Conservation (phyloP, 192 early-diverging fungal genomes). For the Backusella tuberculispora region DNA sequence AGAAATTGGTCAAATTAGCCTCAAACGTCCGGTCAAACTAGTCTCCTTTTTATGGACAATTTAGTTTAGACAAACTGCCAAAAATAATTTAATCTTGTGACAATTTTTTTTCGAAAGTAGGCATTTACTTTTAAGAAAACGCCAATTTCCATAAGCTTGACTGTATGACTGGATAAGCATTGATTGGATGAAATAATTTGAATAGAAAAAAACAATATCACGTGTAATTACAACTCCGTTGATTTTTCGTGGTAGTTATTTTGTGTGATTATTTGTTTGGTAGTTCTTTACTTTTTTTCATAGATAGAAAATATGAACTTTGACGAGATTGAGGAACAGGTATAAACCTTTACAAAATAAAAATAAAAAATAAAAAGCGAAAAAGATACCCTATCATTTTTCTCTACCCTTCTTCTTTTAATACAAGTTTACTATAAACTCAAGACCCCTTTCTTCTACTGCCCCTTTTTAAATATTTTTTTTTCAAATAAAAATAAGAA, state of each 20-base stretch:
- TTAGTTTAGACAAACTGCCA: background rate
- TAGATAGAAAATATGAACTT: constrained; percentile 64
- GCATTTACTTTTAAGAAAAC: constrained; percentile 9
- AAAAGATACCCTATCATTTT: background rate
- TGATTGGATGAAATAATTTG: constrained; percentile 4
- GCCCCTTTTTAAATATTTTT: background rate
- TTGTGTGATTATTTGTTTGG: no score
- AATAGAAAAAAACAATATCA: background rate
- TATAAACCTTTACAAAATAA: background rate
- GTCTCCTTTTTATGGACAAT: background rate
- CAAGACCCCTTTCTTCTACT: background rate
- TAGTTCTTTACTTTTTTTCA: constrained; percentile 3
- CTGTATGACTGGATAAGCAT: background rate
- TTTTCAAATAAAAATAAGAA: no score
- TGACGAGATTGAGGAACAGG: constrained; percentile 87
- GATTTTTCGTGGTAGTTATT: no score
- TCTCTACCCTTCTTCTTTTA: background rate
- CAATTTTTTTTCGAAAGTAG: constrained; percentile 2
- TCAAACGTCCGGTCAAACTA: no score
- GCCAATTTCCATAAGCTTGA: no score
- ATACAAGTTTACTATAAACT: background rate
- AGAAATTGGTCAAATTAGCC: background rate
- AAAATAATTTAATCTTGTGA: background rate
- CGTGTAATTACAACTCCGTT: background rate
- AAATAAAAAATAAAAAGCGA: background rate